Base-by-base conservation (phyloP, 345 rosid genomes). In the Eucalyptus caleyi region DNA sequence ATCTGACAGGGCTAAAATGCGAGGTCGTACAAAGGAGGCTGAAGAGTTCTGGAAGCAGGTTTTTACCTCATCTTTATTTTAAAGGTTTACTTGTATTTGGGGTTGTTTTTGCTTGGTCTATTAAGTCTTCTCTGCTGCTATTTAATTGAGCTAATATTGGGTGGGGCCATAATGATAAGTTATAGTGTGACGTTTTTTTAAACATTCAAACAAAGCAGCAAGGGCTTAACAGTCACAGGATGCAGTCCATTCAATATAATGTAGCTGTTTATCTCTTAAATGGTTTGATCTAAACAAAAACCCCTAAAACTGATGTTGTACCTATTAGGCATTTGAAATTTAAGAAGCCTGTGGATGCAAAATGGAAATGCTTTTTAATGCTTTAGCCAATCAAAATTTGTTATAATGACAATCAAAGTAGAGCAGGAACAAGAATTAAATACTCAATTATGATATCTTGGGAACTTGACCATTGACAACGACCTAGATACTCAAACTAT, bases 21-120 rank as follows among this genome's bases (percentile, higher is more conserved):
- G 99, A 88, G 99, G 99, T 88, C 99, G 99, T 89, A 98, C 99
- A 85, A 98, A 97, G 94, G 99, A 98, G 93, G 99, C 99, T 88
- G 99, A 98, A 94, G 99, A 98, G 94, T 90, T 97, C 62, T 98
- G 99, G 99, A 94, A 95, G 93, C 99, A 96, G 96, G 99, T 97
- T 90, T 85, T 18, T 34, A 56, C 85, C 16, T 40, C 85, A 21
- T 40, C 16, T 77, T 77, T 23, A 7, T 72, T 72, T 37, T 19
- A 34, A 67, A 40, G 47, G 47, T 77, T 77, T 77, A 9, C 47
- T 77, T 77, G 30, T 77, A 37, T 77, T 77, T 77, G 85, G 47
- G 85, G 47, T 40, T 21, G 27, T 77, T 40, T 77, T 77, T 77
- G 82, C 47, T 77, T 40, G 42, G 85, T 77, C 85, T 77, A 8